phyloP scores from a whole-genome alignment of 176 grass and related monocot genomes.

The Musa beccarii region DNA sequence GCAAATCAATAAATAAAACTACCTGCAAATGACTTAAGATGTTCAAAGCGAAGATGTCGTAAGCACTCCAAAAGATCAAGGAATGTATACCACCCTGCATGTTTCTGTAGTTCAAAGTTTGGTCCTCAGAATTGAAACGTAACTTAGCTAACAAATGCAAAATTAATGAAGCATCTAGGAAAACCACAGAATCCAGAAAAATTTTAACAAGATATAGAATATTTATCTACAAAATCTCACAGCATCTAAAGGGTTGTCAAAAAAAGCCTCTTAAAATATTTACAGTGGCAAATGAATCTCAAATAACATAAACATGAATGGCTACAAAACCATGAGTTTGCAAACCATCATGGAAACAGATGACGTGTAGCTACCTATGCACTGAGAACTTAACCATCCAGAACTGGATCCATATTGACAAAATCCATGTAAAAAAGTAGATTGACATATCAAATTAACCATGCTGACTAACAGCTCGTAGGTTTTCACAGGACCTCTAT shows the following conservation, averaged over 20 bases:
- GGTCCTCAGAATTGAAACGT: constrained; percentile 12
- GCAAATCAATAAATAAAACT: constrained; percentile 10
- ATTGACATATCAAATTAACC: background rate
- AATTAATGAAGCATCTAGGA: too few relatives aligned
- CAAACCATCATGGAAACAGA: background rate
- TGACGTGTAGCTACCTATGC: too few relatives aligned
- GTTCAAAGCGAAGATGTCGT: constrained; percentile 44
- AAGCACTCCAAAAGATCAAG: constrained; percentile 54
- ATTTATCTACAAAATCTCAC: too few relatives aligned
- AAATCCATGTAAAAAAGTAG: background rate
- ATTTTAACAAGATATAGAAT: too few relatives aligned
- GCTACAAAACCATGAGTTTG: background rate
- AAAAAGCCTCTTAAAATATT: too few relatives aligned
- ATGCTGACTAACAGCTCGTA: background rate
- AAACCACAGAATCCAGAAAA: too few relatives aligned
- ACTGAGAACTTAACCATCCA: background rate
- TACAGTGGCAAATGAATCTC: too few relatives aligned
- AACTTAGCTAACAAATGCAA: background rate
- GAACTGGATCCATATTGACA: background rate
- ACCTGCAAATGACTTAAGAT: constrained; percentile 66
- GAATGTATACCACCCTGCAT: constrained; percentile 70
- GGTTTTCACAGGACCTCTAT: background rate
- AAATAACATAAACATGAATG: too few relatives aligned
- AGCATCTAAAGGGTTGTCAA: too few relatives aligned
- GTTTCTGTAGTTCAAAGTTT: constrained; percentile 56